Conservation (phyloP, 2,329 filamentous ascomycete species). For the Aspergillus aculeatinus region DNA sequence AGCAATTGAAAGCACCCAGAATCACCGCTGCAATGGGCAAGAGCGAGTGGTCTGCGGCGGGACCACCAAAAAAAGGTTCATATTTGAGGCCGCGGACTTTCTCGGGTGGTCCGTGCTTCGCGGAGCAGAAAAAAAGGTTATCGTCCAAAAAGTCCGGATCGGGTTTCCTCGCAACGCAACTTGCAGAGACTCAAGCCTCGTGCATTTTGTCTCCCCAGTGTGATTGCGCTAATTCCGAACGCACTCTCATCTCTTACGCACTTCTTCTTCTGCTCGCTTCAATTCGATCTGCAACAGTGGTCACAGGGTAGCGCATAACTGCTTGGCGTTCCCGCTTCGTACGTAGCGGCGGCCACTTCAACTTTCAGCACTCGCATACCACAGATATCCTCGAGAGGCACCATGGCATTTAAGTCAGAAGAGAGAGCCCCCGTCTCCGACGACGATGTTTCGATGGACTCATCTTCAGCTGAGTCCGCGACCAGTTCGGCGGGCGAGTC, state of each 20-base stretch:
- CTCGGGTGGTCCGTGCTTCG: conserved; percentile 41
- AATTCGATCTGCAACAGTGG: not conserved
- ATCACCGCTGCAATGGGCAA: conserved; percentile 1
- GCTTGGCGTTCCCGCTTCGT: conserved; percentile 14
- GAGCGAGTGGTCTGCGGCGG: conserved; percentile 5
- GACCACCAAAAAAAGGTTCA: conserved; percentile 23
- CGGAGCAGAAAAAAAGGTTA: conserved; percentile 42
- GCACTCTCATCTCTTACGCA: not conserved
- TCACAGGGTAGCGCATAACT: not conserved
- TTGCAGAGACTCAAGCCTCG: not conserved
- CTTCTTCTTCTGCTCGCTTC: not conserved
- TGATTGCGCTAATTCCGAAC: not conserved
- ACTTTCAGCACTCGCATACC: not conserved
- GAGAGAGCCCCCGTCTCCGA: conserved; percentile 20
- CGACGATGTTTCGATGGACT: conserved; percentile 15
- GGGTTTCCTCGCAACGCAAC: conserved; percentile 13
- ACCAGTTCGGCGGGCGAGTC: conserved; percentile 13
- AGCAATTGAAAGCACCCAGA: not conserved
- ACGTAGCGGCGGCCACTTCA: not conserved
- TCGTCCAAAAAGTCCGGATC: conserved; percentile 14
- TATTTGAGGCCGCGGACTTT: conserved; percentile 26
- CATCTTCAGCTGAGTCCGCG: conserved; percentile 15
- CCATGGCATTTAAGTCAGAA: conserved; percentile 28
- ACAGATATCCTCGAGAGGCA: not conserved
- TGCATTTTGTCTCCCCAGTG: not conserved